These are phyloP conservation scores for Candida tibetensis DNA, from an alignment of 805 yeast genomes.

Conservation along the genomic window DNA sequence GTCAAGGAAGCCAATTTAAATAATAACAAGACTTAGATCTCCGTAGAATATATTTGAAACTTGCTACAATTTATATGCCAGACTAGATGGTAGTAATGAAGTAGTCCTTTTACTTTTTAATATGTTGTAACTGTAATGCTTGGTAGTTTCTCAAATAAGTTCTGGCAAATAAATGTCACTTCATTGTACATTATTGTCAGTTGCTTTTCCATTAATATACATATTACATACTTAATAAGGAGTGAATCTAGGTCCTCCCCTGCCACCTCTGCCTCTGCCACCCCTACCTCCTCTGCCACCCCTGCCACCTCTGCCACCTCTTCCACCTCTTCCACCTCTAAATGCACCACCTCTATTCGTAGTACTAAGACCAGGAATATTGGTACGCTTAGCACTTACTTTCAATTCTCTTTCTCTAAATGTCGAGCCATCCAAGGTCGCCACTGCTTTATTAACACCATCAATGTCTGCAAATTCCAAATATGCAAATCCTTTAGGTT, in stretches of 20 bases:
- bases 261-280: slow-evolving; percentile 19
- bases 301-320: slow-evolving; percentile 30
- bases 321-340: slow-evolving; percentile 28
- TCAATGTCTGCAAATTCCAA: slow-evolving; percentile 73
- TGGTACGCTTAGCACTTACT: slow-evolving; percentile 76
- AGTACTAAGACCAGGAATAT: slow-evolving; percentile 63
- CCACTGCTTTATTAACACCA: slow-evolving; percentile 63
- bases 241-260: slow-evolving; percentile 21
- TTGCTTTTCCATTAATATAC: too few relatives aligned
- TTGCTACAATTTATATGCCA: too few relatives aligned
- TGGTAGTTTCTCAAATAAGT: too few relatives aligned
- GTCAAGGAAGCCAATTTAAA: slow-evolving; percentile 13
- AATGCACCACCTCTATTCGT: slow-evolving; percentile 35
- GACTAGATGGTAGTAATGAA: too few relatives aligned
- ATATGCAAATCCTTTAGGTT: slow-evolving; percentile 85
- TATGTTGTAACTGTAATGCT: too few relatives aligned
- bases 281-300: slow-evolving; percentile 33
- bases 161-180: too few relatives aligned
- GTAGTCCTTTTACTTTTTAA: too few relatives aligned
- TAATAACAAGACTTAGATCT: background rate
- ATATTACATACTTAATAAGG: slow-evolving; percentile 9
- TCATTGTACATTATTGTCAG: too few relatives aligned
- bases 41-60: too few relatives aligned
- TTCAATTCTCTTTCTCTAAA: slow-evolving; percentile 71
- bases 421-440: slow-evolving; percentile 56